Percentiles rank a stretch among this genome's conserved stretches.
phyloP scores from a whole-genome alignment of 2,329 filamentous ascomycete species.

The Paramyrothecium roridum region DNA sequence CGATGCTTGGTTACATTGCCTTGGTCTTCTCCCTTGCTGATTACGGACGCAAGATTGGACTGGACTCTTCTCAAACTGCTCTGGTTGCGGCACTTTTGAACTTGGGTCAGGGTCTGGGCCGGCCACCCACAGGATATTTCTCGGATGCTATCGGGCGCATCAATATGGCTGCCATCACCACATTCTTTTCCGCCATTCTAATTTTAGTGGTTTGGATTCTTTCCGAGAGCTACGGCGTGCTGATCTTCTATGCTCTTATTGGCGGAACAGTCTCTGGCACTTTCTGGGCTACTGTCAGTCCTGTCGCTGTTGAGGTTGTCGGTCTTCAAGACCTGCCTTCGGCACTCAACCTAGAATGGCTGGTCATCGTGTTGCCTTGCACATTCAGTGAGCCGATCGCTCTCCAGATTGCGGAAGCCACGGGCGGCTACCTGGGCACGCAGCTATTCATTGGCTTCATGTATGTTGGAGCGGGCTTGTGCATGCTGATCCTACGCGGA shows the following conservation, averaged over 20 bases:
- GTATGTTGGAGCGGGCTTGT: slow-evolving; percentile 42
- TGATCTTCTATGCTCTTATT: slow-evolving; percentile 64
- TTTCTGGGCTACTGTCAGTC: slow-evolving; percentile 61
- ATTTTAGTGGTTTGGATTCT: slow-evolving; percentile 67
- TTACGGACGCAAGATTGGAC: slow-evolving; percentile 61
- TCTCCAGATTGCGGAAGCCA: slow-evolving; percentile 39
- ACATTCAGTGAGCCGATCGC: slow-evolving; percentile 62
- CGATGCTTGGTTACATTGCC: slow-evolving; percentile 62
- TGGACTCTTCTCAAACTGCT: slow-evolving; percentile 59
- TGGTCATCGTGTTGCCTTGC: slow-evolving; percentile 62
- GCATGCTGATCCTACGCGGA: slow-evolving; percentile 5
- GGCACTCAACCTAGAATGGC: slow-evolving; percentile 64
- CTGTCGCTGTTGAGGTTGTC: slow-evolving; percentile 66
- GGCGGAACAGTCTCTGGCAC: slow-evolving; percentile 66
- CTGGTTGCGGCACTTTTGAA: slow-evolving; percentile 66
- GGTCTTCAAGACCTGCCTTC: slow-evolving; percentile 63
- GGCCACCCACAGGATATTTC: slow-evolving; percentile 64
- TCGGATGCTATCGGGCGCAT: slow-evolving; percentile 63
- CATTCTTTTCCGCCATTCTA: slow-evolving; percentile 57
- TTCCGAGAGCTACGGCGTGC: slow-evolving; percentile 52
- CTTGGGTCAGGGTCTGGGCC: slow-evolving; percentile 55
- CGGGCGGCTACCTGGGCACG: slow-evolving; percentile 37
- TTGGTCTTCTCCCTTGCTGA: slow-evolving; percentile 67
- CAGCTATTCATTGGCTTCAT: slow-evolving; percentile 54
- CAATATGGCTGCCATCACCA: slow-evolving; percentile 62